phyloP scores from a whole-genome alignment of 2,329 filamentous ascomycete genomes.

The Ceratocystis lukuohia region DNA sequence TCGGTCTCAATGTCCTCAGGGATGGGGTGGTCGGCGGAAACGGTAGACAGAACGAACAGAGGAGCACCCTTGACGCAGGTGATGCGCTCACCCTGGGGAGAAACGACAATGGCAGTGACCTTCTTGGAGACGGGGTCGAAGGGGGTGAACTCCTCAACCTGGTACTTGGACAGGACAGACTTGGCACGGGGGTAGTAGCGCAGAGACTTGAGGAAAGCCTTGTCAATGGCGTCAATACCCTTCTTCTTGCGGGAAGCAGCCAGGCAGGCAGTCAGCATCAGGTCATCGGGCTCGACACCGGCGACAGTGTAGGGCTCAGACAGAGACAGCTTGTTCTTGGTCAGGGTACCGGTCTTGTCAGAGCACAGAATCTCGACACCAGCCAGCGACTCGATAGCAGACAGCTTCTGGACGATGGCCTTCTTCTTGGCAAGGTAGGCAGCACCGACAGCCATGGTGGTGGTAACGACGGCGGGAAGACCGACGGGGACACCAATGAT shows the following conservation, averaged over 20 bases:
- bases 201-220: slow-evolving; percentile 81
- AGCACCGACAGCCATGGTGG: slow-evolving; percentile 87
- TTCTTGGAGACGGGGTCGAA: slow-evolving; percentile 94
- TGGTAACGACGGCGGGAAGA: slow-evolving; percentile 85
- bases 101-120: slow-evolving; percentile 71
- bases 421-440: slow-evolving; percentile 85
- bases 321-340: slow-evolving; percentile 86
- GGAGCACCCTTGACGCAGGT: slow-evolving; percentile 86
- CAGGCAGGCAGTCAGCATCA: slow-evolving; percentile 84
- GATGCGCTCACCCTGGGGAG: slow-evolving; percentile 69
- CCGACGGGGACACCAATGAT: slow-evolving; percentile 88
- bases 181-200: slow-evolving; percentile 74
- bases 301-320: slow-evolving; percentile 71
- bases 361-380: slow-evolving; percentile 91
- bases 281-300: slow-evolving; percentile 72
- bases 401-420: slow-evolving; percentile 86
- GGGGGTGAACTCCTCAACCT: slow-evolving; percentile 69
- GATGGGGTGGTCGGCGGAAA: slow-evolving; percentile 72
- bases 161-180: slow-evolving; percentile 67
- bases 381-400: slow-evolving; percentile 80
- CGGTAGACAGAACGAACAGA: slow-evolving; percentile 73
- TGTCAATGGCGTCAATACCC: slow-evolving; percentile 89
- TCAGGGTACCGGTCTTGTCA: slow-evolving; percentile 86
- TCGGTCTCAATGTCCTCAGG: slow-evolving; percentile 62
- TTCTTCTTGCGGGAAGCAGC: slow-evolving; percentile 90